Evolutionary conservation across 768 basidiomycete genomes (phyloP).

Genomic region (Pisolithus marmoratus): DNA sequence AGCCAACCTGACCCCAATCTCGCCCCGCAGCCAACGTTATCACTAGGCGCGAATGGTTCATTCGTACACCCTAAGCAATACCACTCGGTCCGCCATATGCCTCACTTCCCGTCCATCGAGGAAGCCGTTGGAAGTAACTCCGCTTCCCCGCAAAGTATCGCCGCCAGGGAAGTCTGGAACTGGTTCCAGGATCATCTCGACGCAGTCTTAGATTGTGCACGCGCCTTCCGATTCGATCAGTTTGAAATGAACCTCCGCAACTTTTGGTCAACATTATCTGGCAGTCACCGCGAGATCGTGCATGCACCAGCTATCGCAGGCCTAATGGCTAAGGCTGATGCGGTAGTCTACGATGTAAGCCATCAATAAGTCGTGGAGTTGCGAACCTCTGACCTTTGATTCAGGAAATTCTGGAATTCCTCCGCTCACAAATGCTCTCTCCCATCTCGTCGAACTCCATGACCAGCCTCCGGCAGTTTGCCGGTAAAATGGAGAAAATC

Average conservation of each 20-base stretch:
- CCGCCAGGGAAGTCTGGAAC: slow-evolving; percentile 83
- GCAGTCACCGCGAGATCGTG: slow-evolving; percentile 79
- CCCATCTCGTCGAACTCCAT: slow-evolving; percentile 64
- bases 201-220: slow-evolving; percentile 69
- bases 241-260: slow-evolving; percentile 82
- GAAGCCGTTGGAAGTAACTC: slow-evolving; percentile 75
- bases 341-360: slow-evolving; percentile 85
- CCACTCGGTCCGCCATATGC: slow-evolving; percentile 67
- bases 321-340: slow-evolving; percentile 85
- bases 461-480: slow-evolving; percentile 70
- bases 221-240: slow-evolving; percentile 79
- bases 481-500: slow-evolving; percentile 90
- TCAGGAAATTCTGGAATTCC: slow-evolving; percentile 82
- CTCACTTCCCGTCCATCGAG: slow-evolving; percentile 80
- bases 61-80: slow-evolving; percentile 44
- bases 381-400: slow-evolving; percentile 15
- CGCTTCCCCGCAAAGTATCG: slow-evolving; percentile 69
- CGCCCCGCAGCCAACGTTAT: slow-evolving; percentile 52
- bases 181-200: slow-evolving; percentile 93
- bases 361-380: slow-evolving; percentile 1
- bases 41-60: slow-evolving; percentile 44
- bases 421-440: slow-evolving; percentile 80
- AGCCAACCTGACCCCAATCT: slow-evolving; percentile 53
- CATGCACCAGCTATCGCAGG: slow-evolving; percentile 86
- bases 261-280: slow-evolving; percentile 76